These are phyloP conservation scores for Thielaviopsis punctulata DNA, from an alignment of 2,329 filamentous ascomycete genomes.

Conservation along the genomic window DNA sequence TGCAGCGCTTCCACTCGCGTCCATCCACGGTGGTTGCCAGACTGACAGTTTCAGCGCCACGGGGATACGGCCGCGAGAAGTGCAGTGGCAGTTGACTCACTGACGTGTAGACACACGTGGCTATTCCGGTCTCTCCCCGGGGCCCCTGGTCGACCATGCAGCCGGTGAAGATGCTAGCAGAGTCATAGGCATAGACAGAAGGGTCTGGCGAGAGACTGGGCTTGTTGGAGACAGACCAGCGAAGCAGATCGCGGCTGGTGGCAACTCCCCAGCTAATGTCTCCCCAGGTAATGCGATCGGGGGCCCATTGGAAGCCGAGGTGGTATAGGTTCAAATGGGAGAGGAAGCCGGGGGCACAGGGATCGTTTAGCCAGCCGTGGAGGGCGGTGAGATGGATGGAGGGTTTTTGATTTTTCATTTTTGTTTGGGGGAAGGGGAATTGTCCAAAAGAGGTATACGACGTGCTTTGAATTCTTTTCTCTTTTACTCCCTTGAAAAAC, in stretches of 20 bases:
- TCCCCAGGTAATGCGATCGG: conserved; percentile 15
- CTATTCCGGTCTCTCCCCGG: conserved; percentile 19
- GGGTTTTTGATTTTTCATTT: background rate
- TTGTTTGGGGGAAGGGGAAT: no score
- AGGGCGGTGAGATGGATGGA: conserved; percentile 3
- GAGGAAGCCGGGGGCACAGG: conserved; percentile 28
- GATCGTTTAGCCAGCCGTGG: conserved; percentile 25
- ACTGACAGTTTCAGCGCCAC: conserved; percentile 28
- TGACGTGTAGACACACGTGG: conserved; percentile 28
- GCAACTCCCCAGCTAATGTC: conserved; percentile 20
- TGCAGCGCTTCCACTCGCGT: conserved; percentile 14
- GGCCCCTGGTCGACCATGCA: conserved; percentile 26
- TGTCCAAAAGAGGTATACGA: no score
- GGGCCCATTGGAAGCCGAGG: conserved; percentile 23
- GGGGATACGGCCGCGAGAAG: conserved; percentile 28
- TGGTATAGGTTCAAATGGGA: conserved; percentile 26
- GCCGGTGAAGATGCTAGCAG: conserved; percentile 28
- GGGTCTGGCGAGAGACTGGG: conserved; percentile 14
- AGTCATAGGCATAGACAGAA: conserved; percentile 21
- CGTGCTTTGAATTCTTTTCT: no score
- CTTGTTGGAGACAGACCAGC: conserved; percentile 11
- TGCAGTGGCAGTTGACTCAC: conserved; percentile 27
- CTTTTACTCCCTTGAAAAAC: no score
- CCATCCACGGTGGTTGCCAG: conserved; percentile 25
- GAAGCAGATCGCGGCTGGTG: conserved; percentile 24